Evolutionary conservation across 2,329 filamentous ascomycete species (phyloP), one percentile per base, ranked within the genome.

Genomic region (Colletotrichum sp.): DNA sequence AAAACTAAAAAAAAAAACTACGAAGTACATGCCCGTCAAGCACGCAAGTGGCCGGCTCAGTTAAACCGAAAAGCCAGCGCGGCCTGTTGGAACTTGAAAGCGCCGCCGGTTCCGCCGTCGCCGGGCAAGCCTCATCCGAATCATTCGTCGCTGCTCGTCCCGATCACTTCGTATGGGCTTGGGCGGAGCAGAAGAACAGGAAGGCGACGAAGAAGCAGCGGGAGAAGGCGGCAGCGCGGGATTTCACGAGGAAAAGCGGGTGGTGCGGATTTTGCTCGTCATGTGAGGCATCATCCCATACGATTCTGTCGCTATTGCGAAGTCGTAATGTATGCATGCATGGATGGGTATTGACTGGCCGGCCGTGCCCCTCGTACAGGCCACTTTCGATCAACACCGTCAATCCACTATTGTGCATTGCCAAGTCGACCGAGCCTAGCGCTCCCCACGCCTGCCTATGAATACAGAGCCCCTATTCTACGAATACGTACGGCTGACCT

Each of bases 281-380:
- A 75, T 73, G 73, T 75, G 73, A 75, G 73, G 73, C 73, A 73
- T 75, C 72, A 71, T 75, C 58, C 64, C 71, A 63, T 34, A 73
- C 64, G 32, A 73, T 58, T 38, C 34, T 58, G 63, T 75, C 57
- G 73, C 70, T 73, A 68, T 68, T 65, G 43, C 64, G 26, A 75
- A 73, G 43, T 64, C 64, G 73, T 52, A 52, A 52, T 52, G 43
- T 72, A 68, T 73, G 73, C 61, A 67, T 65, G 68, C 32, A 68
- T 38, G 63, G 63, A 68, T 69, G 43, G 43, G 43, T 64, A 58
- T 21, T 68, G 64, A 36, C 69, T 34, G 63, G 65, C 61, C 55
- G 34, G 61, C 34, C 34, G 55, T 61, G 55, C 30, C 55, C 58
- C 32, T 73, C 73, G 64, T 61, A 72, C 68, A 72, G 36, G 70